These are phyloP conservation scores for Physcomitrellopsis africana DNA, from an alignment of 225 moss, liverwort and hornwort genomes.

Conservation along the genomic window DNA sequence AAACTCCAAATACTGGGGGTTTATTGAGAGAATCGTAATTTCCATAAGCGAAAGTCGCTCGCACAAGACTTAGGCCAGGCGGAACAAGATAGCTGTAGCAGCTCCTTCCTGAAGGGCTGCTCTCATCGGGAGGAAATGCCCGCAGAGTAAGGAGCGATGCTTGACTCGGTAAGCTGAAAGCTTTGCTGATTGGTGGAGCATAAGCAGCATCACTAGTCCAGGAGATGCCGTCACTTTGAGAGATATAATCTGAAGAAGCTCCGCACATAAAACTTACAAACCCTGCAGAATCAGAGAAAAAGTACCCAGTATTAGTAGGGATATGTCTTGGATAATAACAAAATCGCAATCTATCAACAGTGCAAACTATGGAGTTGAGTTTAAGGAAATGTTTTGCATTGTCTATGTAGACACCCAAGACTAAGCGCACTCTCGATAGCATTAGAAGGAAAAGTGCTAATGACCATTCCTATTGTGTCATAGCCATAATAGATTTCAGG, in stretches of 20 bases:
- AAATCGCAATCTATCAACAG: neutral
- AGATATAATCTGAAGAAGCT: constrained; percentile 47
- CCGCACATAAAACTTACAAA: constrained; percentile 63
- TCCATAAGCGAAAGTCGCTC: constrained; percentile 56
- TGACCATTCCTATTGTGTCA: neutral
- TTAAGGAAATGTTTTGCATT: neutral
- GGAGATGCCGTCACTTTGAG: constrained; percentile 44
- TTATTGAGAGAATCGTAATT: constrained; percentile 51
- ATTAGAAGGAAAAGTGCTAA: constrained; percentile 7
- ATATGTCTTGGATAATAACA: constrained; percentile 1
- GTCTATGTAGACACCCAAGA: neutral
- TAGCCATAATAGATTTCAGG: constrained; percentile 1
- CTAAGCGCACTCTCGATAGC: neutral
- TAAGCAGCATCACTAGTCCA: constrained; percentile 56
- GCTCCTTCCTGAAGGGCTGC: constrained; percentile 50
- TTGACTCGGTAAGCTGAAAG: constrained; percentile 29
- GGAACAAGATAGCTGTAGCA: constrained; percentile 50
- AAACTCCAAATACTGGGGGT: constrained; percentile 56
- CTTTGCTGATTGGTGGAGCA: constrained; percentile 50
- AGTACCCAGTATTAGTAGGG: constrained; percentile 2
- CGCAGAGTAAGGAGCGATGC: constrained; percentile 38
- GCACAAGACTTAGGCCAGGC: constrained; percentile 51
- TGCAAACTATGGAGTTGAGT: neutral
- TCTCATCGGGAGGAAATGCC: constrained; percentile 51
- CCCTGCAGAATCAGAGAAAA: constrained; percentile 38